Percentiles rank a stretch among this genome's conserved stretches.
Evolutionary conservation across 495 filamentous ascomycete species (phyloP).

Genomic region (Bacidia rubella): DNA sequence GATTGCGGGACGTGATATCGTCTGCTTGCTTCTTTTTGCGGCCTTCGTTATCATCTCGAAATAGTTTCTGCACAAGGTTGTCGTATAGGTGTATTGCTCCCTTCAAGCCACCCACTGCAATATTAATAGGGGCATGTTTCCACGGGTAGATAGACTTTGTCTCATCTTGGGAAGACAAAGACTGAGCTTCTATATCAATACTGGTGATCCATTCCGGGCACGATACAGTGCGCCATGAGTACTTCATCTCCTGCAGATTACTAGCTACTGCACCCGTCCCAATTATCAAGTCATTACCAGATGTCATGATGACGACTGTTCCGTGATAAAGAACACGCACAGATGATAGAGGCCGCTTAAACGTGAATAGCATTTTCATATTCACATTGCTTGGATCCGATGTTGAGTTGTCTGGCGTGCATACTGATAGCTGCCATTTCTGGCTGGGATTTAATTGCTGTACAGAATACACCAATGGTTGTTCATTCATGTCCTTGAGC

Average conservation of each 20-base stretch:
- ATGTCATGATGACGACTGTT: slow-evolving; percentile 24
- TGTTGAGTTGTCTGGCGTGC: slow-evolving; percentile 5
- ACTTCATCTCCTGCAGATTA: slow-evolving; percentile 24
- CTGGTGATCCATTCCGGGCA: slow-evolving; percentile 42
- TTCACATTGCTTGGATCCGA: neutral
- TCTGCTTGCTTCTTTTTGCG: slow-evolving; percentile 24
- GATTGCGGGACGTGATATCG: slow-evolving; percentile 29
- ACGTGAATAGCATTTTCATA: slow-evolving; percentile 11
- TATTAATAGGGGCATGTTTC: slow-evolving; percentile 32
- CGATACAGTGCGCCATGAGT: slow-evolving; percentile 40
- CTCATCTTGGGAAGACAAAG: neutral
- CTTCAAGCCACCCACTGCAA: slow-evolving; percentile 59
- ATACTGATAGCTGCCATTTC: slow-evolving; percentile 15
- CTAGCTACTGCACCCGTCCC: slow-evolving; percentile 3
- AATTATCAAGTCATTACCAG: slow-evolving; percentile 12
- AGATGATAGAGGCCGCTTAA: slow-evolving; percentile 13
- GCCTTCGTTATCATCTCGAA: slow-evolving; percentile 20
- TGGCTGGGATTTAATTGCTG: neutral
- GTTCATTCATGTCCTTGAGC: neutral
- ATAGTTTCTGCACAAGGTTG: slow-evolving; percentile 50
- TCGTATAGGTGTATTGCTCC: slow-evolving; percentile 70
- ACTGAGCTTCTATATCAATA: slow-evolving; percentile 37
- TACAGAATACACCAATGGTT: neutral
- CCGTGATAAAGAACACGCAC: slow-evolving; percentile 28
- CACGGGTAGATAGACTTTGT: neutral